These are phyloP conservation scores for Leishmania braziliensis DNA, from an alignment of 208 protist species.

Conservation along the genomic window DNA sequence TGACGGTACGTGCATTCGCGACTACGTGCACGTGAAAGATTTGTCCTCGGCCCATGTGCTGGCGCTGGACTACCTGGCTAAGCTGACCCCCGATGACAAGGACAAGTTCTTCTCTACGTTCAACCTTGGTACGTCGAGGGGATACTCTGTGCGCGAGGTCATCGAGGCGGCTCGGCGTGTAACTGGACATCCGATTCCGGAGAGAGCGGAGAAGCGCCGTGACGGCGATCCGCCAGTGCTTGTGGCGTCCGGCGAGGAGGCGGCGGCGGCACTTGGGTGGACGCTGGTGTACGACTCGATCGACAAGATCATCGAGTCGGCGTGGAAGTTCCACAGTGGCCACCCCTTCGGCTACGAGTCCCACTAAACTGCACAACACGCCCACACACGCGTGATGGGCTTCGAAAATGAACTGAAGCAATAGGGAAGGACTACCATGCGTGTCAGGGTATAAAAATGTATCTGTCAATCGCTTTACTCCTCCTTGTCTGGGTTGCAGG, in stretches of 20 bases:
- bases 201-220: constrained; percentile 67
- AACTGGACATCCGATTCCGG: constrained; percentile 89
- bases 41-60: constrained; percentile 95
- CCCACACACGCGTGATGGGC: background rate
- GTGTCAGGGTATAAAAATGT: background rate
- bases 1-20: constrained; percentile 96
- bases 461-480: background rate
- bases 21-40: constrained; percentile 99
- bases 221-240: constrained; percentile 76
- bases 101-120: constrained; percentile 81
- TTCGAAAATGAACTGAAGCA: background rate
- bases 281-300: constrained; percentile 74
- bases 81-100: constrained; percentile 38
- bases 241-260: constrained; percentile 69
- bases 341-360: constrained; percentile 59
- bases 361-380: background rate
- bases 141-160: constrained; percentile 96
- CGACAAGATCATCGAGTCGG: constrained; percentile 77
- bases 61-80: constrained; percentile 84
- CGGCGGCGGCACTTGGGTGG: constrained; percentile 73
- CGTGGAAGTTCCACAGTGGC: constrained; percentile 76
- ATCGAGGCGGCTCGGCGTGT: constrained; percentile 91
- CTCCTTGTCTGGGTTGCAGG: background rate
- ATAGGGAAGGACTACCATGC: background rate
- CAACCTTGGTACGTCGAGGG: constrained; percentile 96